Conservation (phyloP, 768 basidiomycete species). For the Boletus pseudo-olivaceus region DNA sequence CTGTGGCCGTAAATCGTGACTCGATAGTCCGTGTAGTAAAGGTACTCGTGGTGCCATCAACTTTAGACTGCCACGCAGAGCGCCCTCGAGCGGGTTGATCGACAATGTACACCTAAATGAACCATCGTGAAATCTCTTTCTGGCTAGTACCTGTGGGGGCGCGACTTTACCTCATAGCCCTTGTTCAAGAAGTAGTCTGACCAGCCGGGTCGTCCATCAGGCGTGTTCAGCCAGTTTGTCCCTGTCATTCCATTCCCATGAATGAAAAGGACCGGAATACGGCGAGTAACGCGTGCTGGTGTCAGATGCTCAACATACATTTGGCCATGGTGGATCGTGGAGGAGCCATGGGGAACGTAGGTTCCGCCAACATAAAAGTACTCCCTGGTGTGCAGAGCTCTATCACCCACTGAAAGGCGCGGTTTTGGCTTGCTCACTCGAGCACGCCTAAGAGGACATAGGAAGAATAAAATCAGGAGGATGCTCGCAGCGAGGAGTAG, state of each 20-base stretch:
- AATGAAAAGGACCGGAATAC: slow-evolving; percentile 44
- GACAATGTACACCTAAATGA: slow-evolving; percentile 39
- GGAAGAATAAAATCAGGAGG: slow-evolving; percentile 18
- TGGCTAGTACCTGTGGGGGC: not conserved
- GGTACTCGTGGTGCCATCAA: slow-evolving; percentile 36
- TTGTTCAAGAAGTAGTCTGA: slow-evolving; percentile 50
- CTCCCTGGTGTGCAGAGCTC: slow-evolving; percentile 42
- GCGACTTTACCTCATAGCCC: slow-evolving; percentile 44
- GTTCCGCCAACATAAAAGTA: slow-evolving; percentile 49
- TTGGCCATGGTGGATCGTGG: slow-evolving; percentile 40
- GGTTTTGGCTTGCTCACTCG: not conserved
- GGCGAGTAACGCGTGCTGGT: slow-evolving; percentile 37
- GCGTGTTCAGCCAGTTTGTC: slow-evolving; percentile 50
- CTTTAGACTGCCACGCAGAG: slow-evolving; percentile 39
- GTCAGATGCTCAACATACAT: slow-evolving; percentile 52
- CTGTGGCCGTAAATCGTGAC: slow-evolving; percentile 43
- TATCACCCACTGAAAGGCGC: slow-evolving; percentile 4
- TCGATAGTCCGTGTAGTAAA: slow-evolving; percentile 34
- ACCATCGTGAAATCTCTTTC: not conserved
- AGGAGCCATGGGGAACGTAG: slow-evolving; percentile 35
- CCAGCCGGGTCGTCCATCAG: slow-evolving; percentile 54
- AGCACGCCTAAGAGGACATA: slow-evolving; percentile 4
- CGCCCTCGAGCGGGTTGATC: slow-evolving; percentile 47
- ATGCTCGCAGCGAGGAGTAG: slow-evolving; percentile 11
- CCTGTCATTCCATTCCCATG: slow-evolving; percentile 54